Percentiles rank a stretch among this genome's conserved stretches.
Conservation (phyloP, 2,329 filamentous ascomycete genomes). For the Aulographum hederae region DNA sequence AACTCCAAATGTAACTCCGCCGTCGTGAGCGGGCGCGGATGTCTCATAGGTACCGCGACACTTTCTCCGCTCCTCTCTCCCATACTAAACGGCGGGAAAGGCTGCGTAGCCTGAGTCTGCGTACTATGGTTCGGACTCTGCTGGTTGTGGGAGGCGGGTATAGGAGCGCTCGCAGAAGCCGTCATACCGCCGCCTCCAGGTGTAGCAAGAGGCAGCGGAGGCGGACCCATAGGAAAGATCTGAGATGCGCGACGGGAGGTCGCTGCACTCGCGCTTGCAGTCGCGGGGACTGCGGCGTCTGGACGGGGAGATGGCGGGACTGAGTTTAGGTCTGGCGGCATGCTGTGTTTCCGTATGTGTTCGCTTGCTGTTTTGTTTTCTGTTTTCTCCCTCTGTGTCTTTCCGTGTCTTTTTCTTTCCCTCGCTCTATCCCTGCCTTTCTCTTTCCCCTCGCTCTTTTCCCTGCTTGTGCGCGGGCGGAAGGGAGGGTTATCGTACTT, state of each 20-base stretch:
- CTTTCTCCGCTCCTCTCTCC: slow-evolving; percentile 11
- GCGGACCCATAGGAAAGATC: slow-evolving; percentile 26
- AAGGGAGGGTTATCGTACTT: no score
- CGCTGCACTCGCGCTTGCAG: slow-evolving; percentile 14
- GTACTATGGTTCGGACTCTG: slow-evolving; percentile 7
- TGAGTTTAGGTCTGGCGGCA: slow-evolving; percentile 31
- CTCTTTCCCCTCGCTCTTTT: no score
- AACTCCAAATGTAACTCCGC: slow-evolving; percentile 78
- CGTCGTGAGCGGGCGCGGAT: slow-evolving; percentile 72
- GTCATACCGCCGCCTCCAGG: slow-evolving; percentile 15
- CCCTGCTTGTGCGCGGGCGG: no score
- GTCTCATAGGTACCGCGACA: slow-evolving; percentile 53
- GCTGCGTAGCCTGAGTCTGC: slow-evolving; percentile 15
- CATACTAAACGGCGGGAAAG: slow-evolving; percentile 18
- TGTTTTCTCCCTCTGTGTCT: no score
- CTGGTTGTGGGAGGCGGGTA: slow-evolving; percentile 13
- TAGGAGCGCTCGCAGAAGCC: no score
- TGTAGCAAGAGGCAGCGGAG: slow-evolving; percentile 21
- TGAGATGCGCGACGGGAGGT: slow-evolving; percentile 28
- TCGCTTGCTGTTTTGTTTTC: no score
- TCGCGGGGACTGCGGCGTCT: slow-evolving; percentile 12
- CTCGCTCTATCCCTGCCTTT: no score
- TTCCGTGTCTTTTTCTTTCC: no score
- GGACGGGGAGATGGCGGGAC: slow-evolving; percentile 20
- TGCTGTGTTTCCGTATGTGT: slow-evolving; percentile 13